Evolutionary conservation across 768 basidiomycete species (phyloP), one percentile per base, ranked within the genome.

Genomic region (Dentipellis fragilis): DNA sequence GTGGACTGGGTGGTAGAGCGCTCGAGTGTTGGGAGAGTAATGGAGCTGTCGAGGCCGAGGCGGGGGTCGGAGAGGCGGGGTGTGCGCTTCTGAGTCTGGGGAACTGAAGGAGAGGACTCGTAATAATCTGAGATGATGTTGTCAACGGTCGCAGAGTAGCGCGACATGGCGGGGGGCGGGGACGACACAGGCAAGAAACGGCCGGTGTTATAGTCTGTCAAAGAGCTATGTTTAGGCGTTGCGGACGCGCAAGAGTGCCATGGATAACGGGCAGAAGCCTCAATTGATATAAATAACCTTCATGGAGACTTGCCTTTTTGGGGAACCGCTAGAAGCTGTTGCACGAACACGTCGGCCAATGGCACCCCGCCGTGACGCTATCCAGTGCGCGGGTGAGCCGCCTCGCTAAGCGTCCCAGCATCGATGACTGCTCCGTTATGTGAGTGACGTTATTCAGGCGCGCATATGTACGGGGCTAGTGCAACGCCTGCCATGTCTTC

Each of bases 1-100:
- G 59, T 42, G 35, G 40, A 57, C 17, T 55, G 59, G 14, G 59
- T 52, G 19, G 39, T 38, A n/a, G 51, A 52, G 21, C 52, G 46
- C 16, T 51, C 48, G n/a, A 62, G 61, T 35, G 59, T 22, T 1
- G 61, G 56, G 16, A 62, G 45, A 29, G 29, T 29, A 29, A 29
- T 3, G 29, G 29, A 29, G 29, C 29, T 6, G 6, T 29, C 29
- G 21, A 47, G 49, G 22, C 51, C 2, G n/a, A 51, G 37, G 39
- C 16, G 48, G 56, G 55, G 55, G 51, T 45, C 49, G 57, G 56
- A 60, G 59, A 56, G 52, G 29, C 59, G 59, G 59, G 53, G 49
- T 37, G 52, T 51, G 54, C 59, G 55, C 47, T 52, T 57, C 36
- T 52, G 61, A 14, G 59, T 51, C 9, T 51, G 56, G 35, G 60